Percentiles rank a stretch among this genome's conserved stretches.
Conservation (phyloP, 257 asterid species). For the Scutellaria baicalensis region DNA sequence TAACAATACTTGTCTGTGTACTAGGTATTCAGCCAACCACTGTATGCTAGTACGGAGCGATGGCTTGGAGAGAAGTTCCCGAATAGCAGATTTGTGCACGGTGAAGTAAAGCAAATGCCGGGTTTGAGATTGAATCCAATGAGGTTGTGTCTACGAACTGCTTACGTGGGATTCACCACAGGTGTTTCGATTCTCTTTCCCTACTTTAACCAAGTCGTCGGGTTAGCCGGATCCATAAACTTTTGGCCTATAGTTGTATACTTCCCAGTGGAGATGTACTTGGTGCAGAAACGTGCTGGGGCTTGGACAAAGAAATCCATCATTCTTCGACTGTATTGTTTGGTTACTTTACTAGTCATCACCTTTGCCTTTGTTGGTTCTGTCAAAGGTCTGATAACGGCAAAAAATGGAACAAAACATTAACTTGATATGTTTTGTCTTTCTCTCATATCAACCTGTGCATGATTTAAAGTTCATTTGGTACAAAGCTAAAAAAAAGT, state of each 20-base stretch:
- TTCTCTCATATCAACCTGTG: too few species aligned
- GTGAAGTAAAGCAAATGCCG: slow-evolving; percentile 31
- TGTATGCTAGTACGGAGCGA: slow-evolving; percentile 52
- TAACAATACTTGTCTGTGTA: neutral
- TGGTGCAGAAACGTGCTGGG: slow-evolving; percentile 42
- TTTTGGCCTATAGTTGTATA: slow-evolving; percentile 75
- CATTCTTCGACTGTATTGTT: slow-evolving; percentile 35
- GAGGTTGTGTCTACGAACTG: slow-evolving; percentile 49
- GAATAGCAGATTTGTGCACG: slow-evolving; percentile 23
- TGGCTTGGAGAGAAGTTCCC: slow-evolving; percentile 39
- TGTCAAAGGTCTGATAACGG: slow-evolving; percentile 42
- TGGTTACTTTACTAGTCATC: slow-evolving; percentile 38
- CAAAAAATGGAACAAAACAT: neutral
- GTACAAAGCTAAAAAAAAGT: too few species aligned
- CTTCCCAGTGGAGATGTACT: slow-evolving; percentile 84
- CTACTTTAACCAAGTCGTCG: slow-evolving; percentile 67
- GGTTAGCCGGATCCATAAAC: slow-evolving; percentile 65
- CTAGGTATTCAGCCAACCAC: slow-evolving; percentile 58
- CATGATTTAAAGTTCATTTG: too few species aligned
- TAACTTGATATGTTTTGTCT: neutral
- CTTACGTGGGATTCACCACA: slow-evolving; percentile 50
- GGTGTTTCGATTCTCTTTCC: slow-evolving; percentile 58
- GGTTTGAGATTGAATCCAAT: slow-evolving; percentile 27
- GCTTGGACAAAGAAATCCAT: slow-evolving; percentile 36
- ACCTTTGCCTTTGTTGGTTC: slow-evolving; percentile 75